phyloP scores from a whole-genome alignment of 1,284 basidiomycete species.

The Cerioporus squamosus region DNA sequence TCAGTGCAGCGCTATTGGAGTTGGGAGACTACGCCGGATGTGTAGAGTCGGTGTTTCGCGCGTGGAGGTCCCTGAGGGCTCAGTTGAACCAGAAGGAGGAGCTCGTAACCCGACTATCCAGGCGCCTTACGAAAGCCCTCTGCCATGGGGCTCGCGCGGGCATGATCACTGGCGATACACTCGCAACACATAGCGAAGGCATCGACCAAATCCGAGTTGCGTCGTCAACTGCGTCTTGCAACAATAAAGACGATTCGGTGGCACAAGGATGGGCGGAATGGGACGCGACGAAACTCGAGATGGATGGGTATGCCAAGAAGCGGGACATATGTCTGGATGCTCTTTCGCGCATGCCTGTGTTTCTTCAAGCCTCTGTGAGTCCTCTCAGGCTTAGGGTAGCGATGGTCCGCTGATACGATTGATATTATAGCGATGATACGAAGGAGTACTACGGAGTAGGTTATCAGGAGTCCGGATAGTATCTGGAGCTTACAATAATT shows the following conservation, averaged over 20 bases:
- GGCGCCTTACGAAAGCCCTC: conserved; percentile 22
- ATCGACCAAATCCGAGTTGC: not conserved
- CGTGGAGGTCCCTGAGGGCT: conserved; percentile 19
- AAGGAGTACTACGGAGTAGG: conserved; percentile 11
- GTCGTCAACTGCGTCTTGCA: not conserved
- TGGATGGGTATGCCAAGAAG: not conserved
- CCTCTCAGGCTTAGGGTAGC: not conserved
- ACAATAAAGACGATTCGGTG: not conserved
- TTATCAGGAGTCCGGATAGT: not conserved
- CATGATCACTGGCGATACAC: not conserved
- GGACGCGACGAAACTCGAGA: not conserved
- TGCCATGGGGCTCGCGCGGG: not conserved
- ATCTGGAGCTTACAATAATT: not conserved
- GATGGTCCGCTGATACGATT: not conserved
- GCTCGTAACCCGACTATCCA: conserved; percentile 10
- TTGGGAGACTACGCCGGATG: conserved; percentile 33
- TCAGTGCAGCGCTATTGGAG: conserved; percentile 40
- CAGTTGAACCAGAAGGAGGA: not conserved
- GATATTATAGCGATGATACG: not conserved
- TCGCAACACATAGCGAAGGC: not conserved
- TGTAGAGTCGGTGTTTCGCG: conserved; percentile 30
- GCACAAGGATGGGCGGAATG: conserved; percentile 11
- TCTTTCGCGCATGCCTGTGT: conserved; percentile 10
- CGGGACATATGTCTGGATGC: not conserved
- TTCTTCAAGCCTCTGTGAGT: conserved; percentile 16